Evolutionary conservation across 495 filamentous ascomycete genomes (phyloP).

Genomic region (Entonaema liquescens): DNA sequence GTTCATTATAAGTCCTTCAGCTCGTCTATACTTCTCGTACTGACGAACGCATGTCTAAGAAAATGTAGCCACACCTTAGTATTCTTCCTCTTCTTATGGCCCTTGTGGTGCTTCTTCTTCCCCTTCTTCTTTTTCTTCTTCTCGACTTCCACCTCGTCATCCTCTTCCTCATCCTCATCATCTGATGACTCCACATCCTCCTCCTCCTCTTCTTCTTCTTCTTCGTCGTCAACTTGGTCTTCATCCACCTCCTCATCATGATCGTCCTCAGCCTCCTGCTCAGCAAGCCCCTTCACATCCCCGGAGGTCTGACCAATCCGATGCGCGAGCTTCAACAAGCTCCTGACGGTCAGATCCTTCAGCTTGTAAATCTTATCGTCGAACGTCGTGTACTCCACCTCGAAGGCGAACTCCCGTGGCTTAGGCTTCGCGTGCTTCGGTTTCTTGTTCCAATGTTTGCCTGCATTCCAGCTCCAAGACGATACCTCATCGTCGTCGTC

Average conservation of each 20-base stretch:
- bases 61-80: conserved; percentile 79
- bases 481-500: conserved; percentile 39
- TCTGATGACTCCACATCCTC: conserved; percentile 41
- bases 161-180: background rate
- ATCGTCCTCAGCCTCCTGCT: conserved; percentile 33
- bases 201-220: conserved; percentile 51
- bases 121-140: conserved; percentile 51
- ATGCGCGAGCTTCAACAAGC: conserved; percentile 78
- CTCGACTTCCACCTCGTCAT: conserved; percentile 49
- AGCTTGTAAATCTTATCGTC: conserved; percentile 78
- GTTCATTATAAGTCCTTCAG: conserved; percentile 51
- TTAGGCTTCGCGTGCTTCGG: conserved; percentile 58
- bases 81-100: conserved; percentile 57
- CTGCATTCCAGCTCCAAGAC: conserved; percentile 56
- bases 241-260: conserved; percentile 41
- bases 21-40: conserved; percentile 69
- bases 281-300: conserved; percentile 3
- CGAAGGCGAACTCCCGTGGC: conserved; percentile 72
- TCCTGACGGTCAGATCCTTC: conserved; percentile 85
- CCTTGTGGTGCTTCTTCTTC: conserved; percentile 38
- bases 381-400: conserved; percentile 87
- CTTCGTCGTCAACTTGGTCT: conserved; percentile 43
- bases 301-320: conserved; percentile 68
- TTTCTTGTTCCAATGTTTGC: conserved; percentile 66
- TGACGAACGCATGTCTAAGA: conserved; percentile 80